Percentiles rank a stretch among this genome's conserved stretches.
phyloP scores from a whole-genome alignment of 306 rosid species.

The Benincasa hispida region DNA sequence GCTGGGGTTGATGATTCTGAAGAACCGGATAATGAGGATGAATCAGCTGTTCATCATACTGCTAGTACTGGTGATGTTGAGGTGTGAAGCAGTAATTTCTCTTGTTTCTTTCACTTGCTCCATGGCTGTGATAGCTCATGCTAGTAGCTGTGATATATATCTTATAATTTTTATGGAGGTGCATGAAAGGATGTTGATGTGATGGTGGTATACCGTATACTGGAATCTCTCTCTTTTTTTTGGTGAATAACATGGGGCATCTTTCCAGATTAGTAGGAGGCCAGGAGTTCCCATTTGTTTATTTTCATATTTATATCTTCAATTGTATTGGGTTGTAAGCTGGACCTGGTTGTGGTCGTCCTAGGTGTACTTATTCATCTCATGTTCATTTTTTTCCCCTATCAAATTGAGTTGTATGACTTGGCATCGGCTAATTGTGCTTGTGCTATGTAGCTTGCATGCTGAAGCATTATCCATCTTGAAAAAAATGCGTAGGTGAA shows the following conservation, averaged over 20 bases:
- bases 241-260: neutral
- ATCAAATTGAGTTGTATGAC: neutral
- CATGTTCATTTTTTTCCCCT: neutral
- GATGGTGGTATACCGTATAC: neutral
- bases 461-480: neutral
- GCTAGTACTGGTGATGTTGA: conserved; percentile 97
- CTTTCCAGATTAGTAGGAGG: neutral
- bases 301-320: neutral
- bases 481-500: neutral
- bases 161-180: neutral
- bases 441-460: neutral
- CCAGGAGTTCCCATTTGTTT: neutral
- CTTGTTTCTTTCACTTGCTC: conserved; percentile 4
- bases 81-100: conserved; percentile 20
- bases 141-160: neutral
- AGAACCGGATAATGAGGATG: conserved; percentile 79
- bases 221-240: neutral
- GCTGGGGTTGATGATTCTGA: conserved; percentile 68
- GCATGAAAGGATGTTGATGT: neutral
- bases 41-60: conserved; percentile 82
- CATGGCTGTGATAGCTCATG: neutral
- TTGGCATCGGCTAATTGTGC: neutral
- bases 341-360: neutral
- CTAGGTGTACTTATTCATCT: neutral
- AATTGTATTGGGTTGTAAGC: neutral